Percentiles rank a stretch among this genome's conserved stretches.
phyloP scores from a whole-genome alignment of 1,139 yeast genomes.

The Hemisphaericaspora xylofermentans region DNA sequence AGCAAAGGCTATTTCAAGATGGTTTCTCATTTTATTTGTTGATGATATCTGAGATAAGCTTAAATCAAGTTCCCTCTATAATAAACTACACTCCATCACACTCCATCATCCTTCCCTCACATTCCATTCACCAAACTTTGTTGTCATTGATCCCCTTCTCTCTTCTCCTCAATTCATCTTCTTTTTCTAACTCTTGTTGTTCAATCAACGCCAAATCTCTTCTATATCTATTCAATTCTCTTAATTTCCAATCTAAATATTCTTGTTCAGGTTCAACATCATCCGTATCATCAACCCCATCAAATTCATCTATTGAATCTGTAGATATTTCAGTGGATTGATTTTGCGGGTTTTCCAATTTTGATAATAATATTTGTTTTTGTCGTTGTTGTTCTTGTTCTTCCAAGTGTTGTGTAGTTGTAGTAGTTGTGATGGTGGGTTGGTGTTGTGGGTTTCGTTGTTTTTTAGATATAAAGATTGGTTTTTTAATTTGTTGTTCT shows the following conservation, averaged over 20 bases:
- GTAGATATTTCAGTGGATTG: conserved; percentile 1
- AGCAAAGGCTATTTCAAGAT: no score
- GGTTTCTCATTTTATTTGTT: no score
- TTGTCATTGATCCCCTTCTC: no score
- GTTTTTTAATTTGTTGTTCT: conserved; percentile 8
- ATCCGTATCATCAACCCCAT: conserved; percentile 43
- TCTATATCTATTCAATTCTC: conserved; percentile 30
- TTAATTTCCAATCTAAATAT: conserved; percentile 33
- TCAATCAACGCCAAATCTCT: conserved; percentile 28
- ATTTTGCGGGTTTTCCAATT: conserved; percentile 9
- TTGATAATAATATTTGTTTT: conserved; percentile 10
- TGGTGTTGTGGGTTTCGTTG: conserved; percentile 6
- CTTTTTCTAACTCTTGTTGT: conserved; percentile 20
- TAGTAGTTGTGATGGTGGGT: conserved; percentile 1
- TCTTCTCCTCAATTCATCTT: conserved; percentile 10
- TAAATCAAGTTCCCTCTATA: no score
- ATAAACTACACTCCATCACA: no score
- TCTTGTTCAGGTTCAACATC: conserved; percentile 40
- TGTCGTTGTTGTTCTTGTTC: conserved; percentile 1
- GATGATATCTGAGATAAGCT: no score
- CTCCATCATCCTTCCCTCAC: no score
- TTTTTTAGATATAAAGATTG: conserved; percentile 12
- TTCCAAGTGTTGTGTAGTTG: background rate
- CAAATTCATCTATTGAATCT: conserved; percentile 13
- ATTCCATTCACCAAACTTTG: no score